Base-by-base conservation (phyloP, 345 rosid genomes). In the Abelmoschus esculentus region DNA sequence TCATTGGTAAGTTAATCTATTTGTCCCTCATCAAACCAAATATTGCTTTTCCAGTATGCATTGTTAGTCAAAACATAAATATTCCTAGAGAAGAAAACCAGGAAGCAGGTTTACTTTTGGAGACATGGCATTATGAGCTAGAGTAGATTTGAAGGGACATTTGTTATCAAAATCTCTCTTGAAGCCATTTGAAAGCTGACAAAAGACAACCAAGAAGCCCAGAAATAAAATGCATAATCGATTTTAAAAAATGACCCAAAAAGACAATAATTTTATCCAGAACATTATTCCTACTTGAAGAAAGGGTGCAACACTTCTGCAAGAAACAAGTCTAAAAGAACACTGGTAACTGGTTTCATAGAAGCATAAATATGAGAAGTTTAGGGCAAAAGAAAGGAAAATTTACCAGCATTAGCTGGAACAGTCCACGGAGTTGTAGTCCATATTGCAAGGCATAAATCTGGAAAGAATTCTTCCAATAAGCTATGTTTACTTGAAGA, bases 361-460 rank as follows among this genome's bases (percentile, higher is more conserved):
- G 6, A 29, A 61, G 31, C 5, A 62, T 6, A 38, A 62, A 5
- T 40, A 63, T 22, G 55, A 22, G 50, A 62, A 18, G 15, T n/a
- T 67, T 15, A 40, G 55, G 60, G 56, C 5, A 11, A 10, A 56
- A 36, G 31, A 2, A 15, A 17, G 19, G 36, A 77, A 57, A 40
- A 77, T 78, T 66, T 75, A 88, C 98, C 98, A 38, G 96, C 97
- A 81, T 93, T 93, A 72, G 96, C 98, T 61, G 95, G 98, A 76
- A 93, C 64, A 13, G 97, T 93, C 98, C 96, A 93, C 2, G 98
- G 98, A 69, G 98, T 90, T 67, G 98, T 93, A 59, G 98, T 93
- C 98, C 98, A 93, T 70, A 89, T 83, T 61, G 96, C 96, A 84
- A 93, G 75, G 77, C 77, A 76, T 74, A 93, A 76, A 82, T 91